phyloP scores from a whole-genome alignment of 129 eudicot species.

The Gnaphalium uliginosum region DNA sequence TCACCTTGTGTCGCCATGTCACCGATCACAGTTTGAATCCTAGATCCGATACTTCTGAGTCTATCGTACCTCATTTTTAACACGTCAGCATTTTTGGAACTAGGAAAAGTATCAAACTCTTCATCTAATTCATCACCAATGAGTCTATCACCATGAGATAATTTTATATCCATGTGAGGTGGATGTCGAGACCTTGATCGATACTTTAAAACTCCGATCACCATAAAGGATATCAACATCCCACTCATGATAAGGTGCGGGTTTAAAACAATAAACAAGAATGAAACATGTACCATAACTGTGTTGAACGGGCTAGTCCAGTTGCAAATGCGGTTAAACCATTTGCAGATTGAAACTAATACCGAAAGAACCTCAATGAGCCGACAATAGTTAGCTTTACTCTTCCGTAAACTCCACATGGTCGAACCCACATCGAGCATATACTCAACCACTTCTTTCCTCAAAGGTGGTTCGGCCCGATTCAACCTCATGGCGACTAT shows the following conservation, averaged over 20 bases:
- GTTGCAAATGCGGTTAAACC: slow-evolving; percentile 24
- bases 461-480: slow-evolving; percentile 39
- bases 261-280: slow-evolving; percentile 25
- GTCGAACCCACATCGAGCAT: slow-evolving; percentile 43
- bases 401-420: slow-evolving; percentile 41
- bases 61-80: slow-evolving; percentile 36
- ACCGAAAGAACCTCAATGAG: slow-evolving; percentile 27
- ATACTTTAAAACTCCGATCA: slow-evolving; percentile 29
- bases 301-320: slow-evolving; percentile 29
- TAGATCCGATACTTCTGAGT: slow-evolving; percentile 35
- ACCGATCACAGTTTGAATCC: slow-evolving; percentile 36
- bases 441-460: slow-evolving; percentile 42
- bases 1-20: slow-evolving; percentile 42
- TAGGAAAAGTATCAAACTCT: slow-evolving; percentile 37
- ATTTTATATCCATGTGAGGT: slow-evolving; percentile 40
- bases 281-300: slow-evolving; percentile 13
- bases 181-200: slow-evolving; percentile 32
- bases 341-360: background rate
- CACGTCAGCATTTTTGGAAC: slow-evolving; percentile 23
- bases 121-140: slow-evolving; percentile 38
- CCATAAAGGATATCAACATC: slow-evolving; percentile 16
- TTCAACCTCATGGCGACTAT: slow-evolving; percentile 29
- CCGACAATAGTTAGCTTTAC: slow-evolving; percentile 35
- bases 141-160: slow-evolving; percentile 22
- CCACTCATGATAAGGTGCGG: slow-evolving; percentile 25